Percentiles rank a stretch among this genome's conserved stretches.
phyloP scores from a whole-genome alignment of 2,329 filamentous ascomycete genomes.

The Verticillium klebahnii region DNA sequence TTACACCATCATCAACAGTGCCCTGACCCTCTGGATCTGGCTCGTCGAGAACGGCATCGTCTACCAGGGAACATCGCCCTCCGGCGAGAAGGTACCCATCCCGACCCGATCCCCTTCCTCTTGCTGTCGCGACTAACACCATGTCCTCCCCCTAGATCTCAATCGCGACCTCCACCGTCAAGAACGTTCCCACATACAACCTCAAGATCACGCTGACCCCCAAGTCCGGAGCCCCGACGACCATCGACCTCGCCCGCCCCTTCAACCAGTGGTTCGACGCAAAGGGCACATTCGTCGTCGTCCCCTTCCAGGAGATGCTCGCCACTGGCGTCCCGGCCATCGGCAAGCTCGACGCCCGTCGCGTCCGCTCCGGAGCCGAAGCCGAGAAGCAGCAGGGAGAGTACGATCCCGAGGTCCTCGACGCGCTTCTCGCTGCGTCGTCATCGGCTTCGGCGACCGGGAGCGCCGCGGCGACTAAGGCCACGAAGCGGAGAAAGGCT shows the following conservation, averaged over 20 bases:
- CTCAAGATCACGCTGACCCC: conserved; percentile 57
- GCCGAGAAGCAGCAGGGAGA: conserved; percentile 25
- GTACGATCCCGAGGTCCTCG: conserved; percentile 42
- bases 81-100: conserved; percentile 57
- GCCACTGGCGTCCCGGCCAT: conserved; percentile 63
- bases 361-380: conserved; percentile 31
- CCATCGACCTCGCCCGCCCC: conserved; percentile 53
- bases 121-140: conserved; percentile 10
- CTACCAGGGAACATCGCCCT: conserved; percentile 66
- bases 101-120: neutral
- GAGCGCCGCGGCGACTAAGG: conserved; percentile 30
- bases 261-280: conserved; percentile 76
- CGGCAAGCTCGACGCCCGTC: conserved; percentile 60
- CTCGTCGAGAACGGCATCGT: conserved; percentile 76
- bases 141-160: conserved; percentile 50
- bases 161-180: conserved; percentile 68
- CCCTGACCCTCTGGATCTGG: conserved; percentile 80
- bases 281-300: conserved; percentile 65
- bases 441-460: conserved; percentile 21
- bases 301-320: conserved; percentile 75
- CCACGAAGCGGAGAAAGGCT: conserved; percentile 42
- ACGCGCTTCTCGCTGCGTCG: conserved; percentile 36
- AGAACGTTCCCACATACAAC: conserved; percentile 78
- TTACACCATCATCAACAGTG: conserved; percentile 75
- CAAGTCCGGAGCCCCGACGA: conserved; percentile 32